Evolutionary conservation across 345 rosid genomes (phyloP).

Genomic region (Lepidium sativum): DNA sequence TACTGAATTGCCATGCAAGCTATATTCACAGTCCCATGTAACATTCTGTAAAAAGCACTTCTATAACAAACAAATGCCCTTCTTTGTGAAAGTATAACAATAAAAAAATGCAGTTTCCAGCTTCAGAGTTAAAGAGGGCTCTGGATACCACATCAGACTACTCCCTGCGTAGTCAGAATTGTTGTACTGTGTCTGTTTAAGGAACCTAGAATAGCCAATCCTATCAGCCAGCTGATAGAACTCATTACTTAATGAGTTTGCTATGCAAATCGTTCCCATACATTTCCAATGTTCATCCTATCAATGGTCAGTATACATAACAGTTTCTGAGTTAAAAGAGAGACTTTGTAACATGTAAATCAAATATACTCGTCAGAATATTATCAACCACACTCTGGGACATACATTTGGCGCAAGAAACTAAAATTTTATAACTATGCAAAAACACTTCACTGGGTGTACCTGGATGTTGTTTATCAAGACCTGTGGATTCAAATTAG

Average conservation of each 20-base stretch:
- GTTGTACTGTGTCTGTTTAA: neutral
- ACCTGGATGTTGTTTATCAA: constrained; percentile 97
- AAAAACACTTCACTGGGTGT: constrained; percentile 10
- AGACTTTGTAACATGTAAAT: neutral
- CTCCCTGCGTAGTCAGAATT: neutral
- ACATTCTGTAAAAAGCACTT: neutral
- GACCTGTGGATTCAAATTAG: constrained; percentile 71
- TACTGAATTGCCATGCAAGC: neutral
- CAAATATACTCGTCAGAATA: neutral
- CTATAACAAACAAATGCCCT: neutral
- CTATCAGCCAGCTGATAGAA: neutral
- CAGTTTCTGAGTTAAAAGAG: neutral
- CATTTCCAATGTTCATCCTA: neutral
- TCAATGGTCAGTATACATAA: neutral
- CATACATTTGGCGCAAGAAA: neutral
- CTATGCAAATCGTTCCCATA: neutral
- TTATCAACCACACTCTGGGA: neutral
- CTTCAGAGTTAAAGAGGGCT: neutral
- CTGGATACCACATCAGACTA: neutral
- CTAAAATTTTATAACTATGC: neutral
- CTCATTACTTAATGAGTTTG: neutral
- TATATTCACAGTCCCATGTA: neutral
- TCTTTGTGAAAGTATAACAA: neutral
- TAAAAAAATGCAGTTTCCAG: no score
- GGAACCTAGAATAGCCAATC: neutral